phyloP scores from a whole-genome alignment of 345 rosid genomes.

The Eucalyptus victrix region DNA sequence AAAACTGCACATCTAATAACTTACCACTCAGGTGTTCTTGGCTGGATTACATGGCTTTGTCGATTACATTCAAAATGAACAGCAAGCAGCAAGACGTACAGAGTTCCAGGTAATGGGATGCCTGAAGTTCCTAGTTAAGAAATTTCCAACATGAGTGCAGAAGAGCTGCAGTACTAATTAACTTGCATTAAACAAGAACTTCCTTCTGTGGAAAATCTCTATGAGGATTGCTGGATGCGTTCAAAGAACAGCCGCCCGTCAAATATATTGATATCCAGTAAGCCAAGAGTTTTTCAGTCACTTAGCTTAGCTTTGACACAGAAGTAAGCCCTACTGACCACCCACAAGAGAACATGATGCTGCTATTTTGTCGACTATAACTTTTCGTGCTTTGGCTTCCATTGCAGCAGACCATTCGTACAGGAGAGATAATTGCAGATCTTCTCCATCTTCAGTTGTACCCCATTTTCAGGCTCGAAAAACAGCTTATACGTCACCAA shows the following conservation, averaged over 20 bases:
- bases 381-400: neutral
- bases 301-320: neutral
- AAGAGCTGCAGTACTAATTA: neutral
- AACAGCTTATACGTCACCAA: conserved; percentile 1
- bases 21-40: neutral
- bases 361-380: neutral
- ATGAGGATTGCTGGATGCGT: neutral
- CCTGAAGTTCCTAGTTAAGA: neutral
- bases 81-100: neutral
- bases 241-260: neutral
- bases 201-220: neutral
- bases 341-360: neutral
- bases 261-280: neutral
- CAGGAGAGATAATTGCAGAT: neutral
- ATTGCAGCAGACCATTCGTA: neutral
- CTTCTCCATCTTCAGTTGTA: neutral
- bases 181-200: neutral
- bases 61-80: neutral
- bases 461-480: conserved; percentile 7
- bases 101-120: neutral
- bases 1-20: neutral
- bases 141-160: neutral
- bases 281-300: neutral
- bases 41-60: neutral
- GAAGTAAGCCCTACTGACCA: neutral